Evolutionary conservation across 1,284 basidiomycete species (phyloP).

Genomic region (Papiliotrema nemorosa): DNA sequence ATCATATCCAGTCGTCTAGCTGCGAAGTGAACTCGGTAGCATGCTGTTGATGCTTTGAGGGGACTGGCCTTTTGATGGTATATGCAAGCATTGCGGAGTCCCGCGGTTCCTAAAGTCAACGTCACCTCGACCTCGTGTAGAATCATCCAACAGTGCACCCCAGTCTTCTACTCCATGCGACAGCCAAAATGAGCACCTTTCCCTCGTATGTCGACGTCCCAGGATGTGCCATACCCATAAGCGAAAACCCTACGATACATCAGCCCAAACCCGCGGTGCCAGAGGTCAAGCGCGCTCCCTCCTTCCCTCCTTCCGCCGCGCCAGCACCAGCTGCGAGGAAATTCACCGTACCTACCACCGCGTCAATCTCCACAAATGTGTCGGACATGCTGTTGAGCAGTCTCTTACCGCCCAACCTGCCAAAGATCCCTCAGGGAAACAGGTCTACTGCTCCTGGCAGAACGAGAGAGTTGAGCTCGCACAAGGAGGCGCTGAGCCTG

Average conservation of each 20-base stretch:
- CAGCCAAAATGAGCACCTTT: not conserved
- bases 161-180: not conserved
- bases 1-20: too few species aligned
- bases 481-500: conserved; percentile 41
- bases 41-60: too few species aligned
- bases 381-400: conserved; percentile 41
- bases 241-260: too few species aligned
- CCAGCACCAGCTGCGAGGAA: conserved; percentile 10
- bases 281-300: not conserved
- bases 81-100: too few species aligned
- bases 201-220: conserved; percentile 2
- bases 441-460: conserved; percentile 6
- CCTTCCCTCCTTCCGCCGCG: conserved; percentile 6
- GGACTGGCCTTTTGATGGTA: too few species aligned
- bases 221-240: conserved; percentile 1
- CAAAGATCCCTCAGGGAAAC: conserved; percentile 26
- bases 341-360: conserved; percentile 17
- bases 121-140: too few species aligned
- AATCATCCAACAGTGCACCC: too few species aligned
- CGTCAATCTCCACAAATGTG: conserved; percentile 35
- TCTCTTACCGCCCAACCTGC: conserved; percentile 40
- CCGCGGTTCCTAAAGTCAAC: too few species aligned
- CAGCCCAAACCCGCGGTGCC: not conserved
- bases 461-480: conserved; percentile 37
- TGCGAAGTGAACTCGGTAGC: too few species aligned